Evolutionary conservation across 768 basidiomycete genomes (phyloP), one percentile per base, ranked within the genome.

Genomic region (Tulasnella sp.): DNA sequence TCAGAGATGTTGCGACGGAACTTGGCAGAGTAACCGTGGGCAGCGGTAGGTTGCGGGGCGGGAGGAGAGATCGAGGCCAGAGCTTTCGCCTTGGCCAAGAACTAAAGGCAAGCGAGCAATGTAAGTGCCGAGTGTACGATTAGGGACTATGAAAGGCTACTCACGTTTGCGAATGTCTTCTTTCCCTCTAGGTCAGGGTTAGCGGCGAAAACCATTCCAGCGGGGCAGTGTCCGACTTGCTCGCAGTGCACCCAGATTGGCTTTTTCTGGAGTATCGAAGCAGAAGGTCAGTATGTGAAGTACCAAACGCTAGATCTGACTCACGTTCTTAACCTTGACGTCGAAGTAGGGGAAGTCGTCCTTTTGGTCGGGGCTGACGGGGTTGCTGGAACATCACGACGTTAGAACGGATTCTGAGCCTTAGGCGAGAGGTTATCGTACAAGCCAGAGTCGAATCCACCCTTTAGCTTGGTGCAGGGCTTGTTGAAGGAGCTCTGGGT

Each of bases 141-240:
- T n/a, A n/a, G n/a, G n/a, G n/a, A n/a, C n/a, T n/a, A n/a, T n/a
- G n/a, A n/a, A n/a, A n/a, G n/a, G n/a, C n/a, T n/a, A n/a, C n/a
- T n/a, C n/a, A n/a, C n/a, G n/a, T n/a, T n/a, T n/a, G n/a, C n/a
- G n/a, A n/a, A n/a, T n/a, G n/a, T n/a, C n/a, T n/a, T n/a, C n/a
- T n/a, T n/a, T n/a, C n/a, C n/a, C n/a, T n/a, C n/a, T n/a, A n/a
- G n/a, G n/a, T n/a, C n/a, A n/a, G n/a, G n/a, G 62, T 62, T 62
- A 25, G 61, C 41, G 41, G 59, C 54, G 40, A 62, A 62, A 14
- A 58, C 56, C 62, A 62, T 62, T 0, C 62, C 62, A 17, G 35
- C 27, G 25, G 49, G 59, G 49, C 62, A 62, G 48, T 62, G 62
- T 29, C 32, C 55, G 14, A 32, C 50, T 39, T 60, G 59, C 31